Evolutionary conservation across 164 flowering plant species (phyloP).

Genomic region (Umbilicus rupestris): DNA sequence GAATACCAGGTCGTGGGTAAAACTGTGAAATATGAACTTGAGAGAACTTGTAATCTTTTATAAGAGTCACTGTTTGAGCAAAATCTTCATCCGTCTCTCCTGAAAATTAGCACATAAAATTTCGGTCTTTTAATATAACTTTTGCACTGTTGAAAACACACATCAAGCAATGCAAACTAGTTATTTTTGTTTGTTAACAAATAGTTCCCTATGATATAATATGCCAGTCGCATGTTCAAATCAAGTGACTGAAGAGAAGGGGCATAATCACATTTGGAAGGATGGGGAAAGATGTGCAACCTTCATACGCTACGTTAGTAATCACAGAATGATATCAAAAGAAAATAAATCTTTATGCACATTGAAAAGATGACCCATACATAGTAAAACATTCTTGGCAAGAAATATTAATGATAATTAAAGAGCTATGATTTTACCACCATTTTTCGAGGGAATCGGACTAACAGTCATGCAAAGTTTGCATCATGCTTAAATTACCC

Average conservation of each 20-base stretch:
- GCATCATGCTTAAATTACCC: background rate
- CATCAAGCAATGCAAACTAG: background rate
- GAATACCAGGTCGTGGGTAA: conserved; percentile 90
- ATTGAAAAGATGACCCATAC: background rate
- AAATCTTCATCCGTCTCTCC: conserved; percentile 99
- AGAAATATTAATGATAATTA: background rate
- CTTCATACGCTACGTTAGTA: background rate
- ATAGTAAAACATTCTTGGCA: background rate
- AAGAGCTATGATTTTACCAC: background rate
- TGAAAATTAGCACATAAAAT: conserved; percentile 25
- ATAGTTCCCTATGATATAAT: background rate
- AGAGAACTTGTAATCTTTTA: conserved; percentile 74
- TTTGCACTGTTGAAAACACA: background rate
- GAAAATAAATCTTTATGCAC: background rate
- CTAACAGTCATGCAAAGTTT: too few species aligned
- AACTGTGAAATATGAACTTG: conserved; percentile 99
- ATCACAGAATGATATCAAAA: background rate
- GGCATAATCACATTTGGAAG: background rate
- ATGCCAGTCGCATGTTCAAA: background rate
- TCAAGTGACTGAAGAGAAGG: background rate
- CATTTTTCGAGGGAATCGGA: too few species aligned
- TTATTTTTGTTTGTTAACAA: background rate
- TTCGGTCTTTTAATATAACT: background rate
- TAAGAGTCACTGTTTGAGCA: conserved; percentile 58
- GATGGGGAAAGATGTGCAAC: background rate